Evolutionary conservation across 768 basidiomycete species (phyloP), one percentile per base, ranked within the genome.

Genomic region (Coprinopsis cinerea): DNA sequence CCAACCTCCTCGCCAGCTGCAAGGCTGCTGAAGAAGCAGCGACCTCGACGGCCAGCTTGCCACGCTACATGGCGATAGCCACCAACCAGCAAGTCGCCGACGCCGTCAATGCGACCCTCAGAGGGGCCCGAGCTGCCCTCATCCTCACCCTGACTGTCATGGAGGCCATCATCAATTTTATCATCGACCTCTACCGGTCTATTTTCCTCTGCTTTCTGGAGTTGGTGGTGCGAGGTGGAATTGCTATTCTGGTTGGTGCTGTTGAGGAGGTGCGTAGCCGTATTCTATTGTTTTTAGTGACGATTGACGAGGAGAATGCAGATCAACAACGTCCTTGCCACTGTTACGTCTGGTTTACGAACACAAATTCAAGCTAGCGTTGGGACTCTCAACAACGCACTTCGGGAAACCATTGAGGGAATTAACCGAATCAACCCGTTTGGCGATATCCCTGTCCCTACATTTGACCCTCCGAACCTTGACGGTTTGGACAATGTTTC

Each of bases 181-280:
- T 96, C 55, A 79, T 98, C 55, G 87, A 92, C 67, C 80, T 85
- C 40, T 98, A 96, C 62, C 85, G 93, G 34, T 94, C 92, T 2
- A 88, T 94, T 2, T 84, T 95, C 60, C 76, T 99, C 46, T 99
- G 95, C 65, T 92, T 96, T 57, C 70, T 96, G 55, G 92, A 98
- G 65, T 76, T 98, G 37, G 82, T 89, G 20, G 81, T 99, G 9
- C 76, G 83, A 24, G 92, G 92, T 15, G 85, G 78, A 4, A 72
- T 99, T 45, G 76, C 81, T 22, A 69, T 97, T 48, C 69, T 96
- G 40, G 90, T 96, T 44, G 75, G 71, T 42, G 92, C 91, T 4
- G 89, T 92, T 0, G 72, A 91, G 55, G 87, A 87, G 71, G 94
- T 93, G 56, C 53, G 81, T 61, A 25, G 18, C 15, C 3, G 46